Percentiles rank a stretch among this genome's conserved stretches.
Conservation (phyloP, 768 basidiomycete genomes). For the Russula lepida region DNA sequence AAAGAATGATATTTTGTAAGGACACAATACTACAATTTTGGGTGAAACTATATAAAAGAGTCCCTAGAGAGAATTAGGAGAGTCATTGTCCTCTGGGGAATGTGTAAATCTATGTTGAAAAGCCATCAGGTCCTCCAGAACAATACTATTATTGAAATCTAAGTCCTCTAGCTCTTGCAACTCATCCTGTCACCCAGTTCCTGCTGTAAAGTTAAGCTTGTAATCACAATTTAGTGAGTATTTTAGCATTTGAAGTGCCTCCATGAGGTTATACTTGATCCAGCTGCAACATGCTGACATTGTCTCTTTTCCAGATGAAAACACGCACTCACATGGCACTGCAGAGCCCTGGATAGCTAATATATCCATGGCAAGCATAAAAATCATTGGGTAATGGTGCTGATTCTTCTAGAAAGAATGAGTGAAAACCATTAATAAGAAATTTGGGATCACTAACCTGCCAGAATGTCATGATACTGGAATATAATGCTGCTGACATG, state of each 20-base stretch:
- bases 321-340: background rate
- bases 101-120: no score
- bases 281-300: background rate
- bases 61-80: no score
- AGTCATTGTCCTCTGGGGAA: no score
- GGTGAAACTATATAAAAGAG: no score
- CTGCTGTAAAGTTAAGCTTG: background rate
- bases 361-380: background rate
- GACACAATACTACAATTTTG: no score
- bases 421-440: no score
- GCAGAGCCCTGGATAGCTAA: background rate
- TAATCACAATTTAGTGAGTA: background rate
- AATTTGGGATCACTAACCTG: background rate
- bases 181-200: background rate
- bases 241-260: background rate
- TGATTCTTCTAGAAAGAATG: background rate
- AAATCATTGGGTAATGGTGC: background rate
- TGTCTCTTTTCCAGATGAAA: conserved; percentile 2
- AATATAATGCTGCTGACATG: no score
- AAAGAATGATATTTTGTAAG: no score
- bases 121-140: no score
- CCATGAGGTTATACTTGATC: background rate
- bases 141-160: no score
- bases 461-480: background rate
- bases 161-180: no score